Percentiles rank a stretch among this genome's conserved stretches.
These are phyloP conservation scores for Quercus rubra DNA, from an alignment of 306 rosid genomes.

Conservation along the genomic window DNA sequence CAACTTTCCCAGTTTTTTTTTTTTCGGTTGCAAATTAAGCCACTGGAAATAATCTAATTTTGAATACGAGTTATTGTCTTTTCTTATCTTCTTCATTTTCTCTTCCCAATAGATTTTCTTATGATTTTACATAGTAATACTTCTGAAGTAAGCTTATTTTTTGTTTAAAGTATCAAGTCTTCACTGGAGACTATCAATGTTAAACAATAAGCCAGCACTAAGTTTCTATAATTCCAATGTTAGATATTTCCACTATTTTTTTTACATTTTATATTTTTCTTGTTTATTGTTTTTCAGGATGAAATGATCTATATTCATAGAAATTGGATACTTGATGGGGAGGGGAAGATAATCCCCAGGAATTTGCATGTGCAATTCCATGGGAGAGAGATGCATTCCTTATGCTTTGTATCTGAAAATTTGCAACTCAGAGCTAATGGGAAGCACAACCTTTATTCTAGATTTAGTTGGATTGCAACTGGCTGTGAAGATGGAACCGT, in stretches of 20 bases:
- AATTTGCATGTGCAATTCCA: slow-evolving; percentile 89
- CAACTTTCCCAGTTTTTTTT: no score
- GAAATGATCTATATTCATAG: slow-evolving; percentile 72
- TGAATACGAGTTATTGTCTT: background rate
- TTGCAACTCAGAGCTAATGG: slow-evolving; percentile 32
- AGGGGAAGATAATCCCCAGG: slow-evolving; percentile 58
- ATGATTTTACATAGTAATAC: background rate
- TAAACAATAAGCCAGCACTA: background rate
- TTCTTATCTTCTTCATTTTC: background rate
- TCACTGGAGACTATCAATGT: background rate
- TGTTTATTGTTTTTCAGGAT: slow-evolving; percentile 49
- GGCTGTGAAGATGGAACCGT: slow-evolving; percentile 99
- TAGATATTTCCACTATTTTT: background rate
- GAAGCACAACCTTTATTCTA: slow-evolving; percentile 29
- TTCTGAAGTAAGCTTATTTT: background rate
- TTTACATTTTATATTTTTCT: background rate
- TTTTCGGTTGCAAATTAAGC: no score
- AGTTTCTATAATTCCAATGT: background rate
- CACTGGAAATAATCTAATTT: no score
- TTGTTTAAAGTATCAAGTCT: background rate
- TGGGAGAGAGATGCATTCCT: slow-evolving; percentile 93
- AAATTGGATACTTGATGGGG: slow-evolving; percentile 47
- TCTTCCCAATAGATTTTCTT: background rate
- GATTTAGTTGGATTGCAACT: slow-evolving; percentile 77
- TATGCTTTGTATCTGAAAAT: slow-evolving; percentile 65